A percentile compares a stretch with the other conserved stretches of the same genome.
Evolutionary conservation across 192 early-diverging fungal species (phyloP).

Genomic region (Lunasporangiospora selenospora): DNA sequence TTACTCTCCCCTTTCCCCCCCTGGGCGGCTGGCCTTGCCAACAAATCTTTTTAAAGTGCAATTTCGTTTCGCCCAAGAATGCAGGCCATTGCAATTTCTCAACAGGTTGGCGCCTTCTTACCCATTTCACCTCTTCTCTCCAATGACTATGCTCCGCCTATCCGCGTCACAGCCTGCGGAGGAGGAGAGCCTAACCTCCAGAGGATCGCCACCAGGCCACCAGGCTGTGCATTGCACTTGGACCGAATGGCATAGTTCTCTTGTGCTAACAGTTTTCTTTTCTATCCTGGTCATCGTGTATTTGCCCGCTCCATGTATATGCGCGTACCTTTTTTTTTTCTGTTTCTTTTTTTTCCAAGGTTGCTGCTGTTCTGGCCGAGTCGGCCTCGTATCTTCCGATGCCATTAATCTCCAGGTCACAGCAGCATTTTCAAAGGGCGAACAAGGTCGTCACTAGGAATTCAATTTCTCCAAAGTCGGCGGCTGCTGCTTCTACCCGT

Average conservation of each 20-base stretch:
- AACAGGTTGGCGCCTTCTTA: conserved; percentile 15
- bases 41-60: neutral
- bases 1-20: neutral
- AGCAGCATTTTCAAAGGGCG: neutral
- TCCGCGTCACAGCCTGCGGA: neutral
- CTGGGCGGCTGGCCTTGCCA: neutral
- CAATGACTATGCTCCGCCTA: neutral
- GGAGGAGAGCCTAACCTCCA: neutral
- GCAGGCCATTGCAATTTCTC: conserved; percentile 34
- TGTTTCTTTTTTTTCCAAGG: neutral
- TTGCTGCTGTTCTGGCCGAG: conserved; percentile 30
- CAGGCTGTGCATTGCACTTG: neutral
- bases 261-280: too few relatives aligned
- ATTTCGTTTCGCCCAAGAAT: conserved; percentile 9
- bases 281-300: too few relatives aligned
- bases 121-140: neutral
- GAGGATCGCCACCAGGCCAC: conserved; percentile 1
- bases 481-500: neutral
- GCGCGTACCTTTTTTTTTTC: neutral
- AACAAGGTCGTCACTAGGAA: neutral
- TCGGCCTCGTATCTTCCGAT: conserved; percentile 29
- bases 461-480: neutral
- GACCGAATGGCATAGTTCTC: too few relatives aligned
- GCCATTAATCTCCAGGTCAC: conserved; percentile 3
- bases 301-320: too few relatives aligned